Evolutionary conservation across 305 asterid genomes (phyloP).

Genomic region (Plantago rigida): DNA sequence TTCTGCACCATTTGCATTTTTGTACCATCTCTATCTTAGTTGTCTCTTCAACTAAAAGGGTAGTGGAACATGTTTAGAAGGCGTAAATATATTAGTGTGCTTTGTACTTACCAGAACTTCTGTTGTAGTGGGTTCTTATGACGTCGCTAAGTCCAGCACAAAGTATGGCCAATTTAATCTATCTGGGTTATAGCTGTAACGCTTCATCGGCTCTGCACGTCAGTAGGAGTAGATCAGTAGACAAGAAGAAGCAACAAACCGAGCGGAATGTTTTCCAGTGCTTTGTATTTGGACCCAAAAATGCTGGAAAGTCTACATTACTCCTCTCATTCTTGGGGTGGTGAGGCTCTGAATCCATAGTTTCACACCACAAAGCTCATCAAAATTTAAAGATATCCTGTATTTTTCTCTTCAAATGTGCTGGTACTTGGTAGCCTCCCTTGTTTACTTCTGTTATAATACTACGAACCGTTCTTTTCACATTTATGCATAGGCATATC

Average conservation of each 20-base stretch:
- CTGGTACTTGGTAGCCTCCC: neutral
- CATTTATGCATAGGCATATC: conserved; percentile 12
- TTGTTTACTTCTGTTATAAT: no score
- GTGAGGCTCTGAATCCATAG: conserved; percentile 36
- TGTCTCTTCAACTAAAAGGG: no score
- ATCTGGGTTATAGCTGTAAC: conserved; percentile 72
- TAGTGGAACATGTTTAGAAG: neutral
- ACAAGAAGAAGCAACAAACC: conserved; percentile 69
- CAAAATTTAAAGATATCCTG: neutral
- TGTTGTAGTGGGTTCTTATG: conserved; percentile 95
- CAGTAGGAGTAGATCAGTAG: conserved; percentile 67
- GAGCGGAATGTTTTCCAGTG: conserved; percentile 78
- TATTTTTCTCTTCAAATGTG: neutral
- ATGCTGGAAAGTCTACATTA: conserved; percentile 78
- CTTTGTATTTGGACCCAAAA: conserved; percentile 85
- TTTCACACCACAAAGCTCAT: conserved; percentile 18
- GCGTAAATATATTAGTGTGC: conserved; percentile 15
- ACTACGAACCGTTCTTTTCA: conserved; percentile 7
- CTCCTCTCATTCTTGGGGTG: conserved; percentile 76
- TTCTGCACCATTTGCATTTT: conserved; percentile 7
- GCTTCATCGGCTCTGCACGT: conserved; percentile 68
- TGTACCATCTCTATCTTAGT: conserved; percentile 8
- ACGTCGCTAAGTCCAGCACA: conserved; percentile 77
- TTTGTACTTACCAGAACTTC: conserved; percentile 30
- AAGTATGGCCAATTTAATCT: conserved; percentile 83